These are phyloP conservation scores for Acanthamoeba rhysodes DNA, from an alignment of 208 protist species.

Conservation along the genomic window DNA sequence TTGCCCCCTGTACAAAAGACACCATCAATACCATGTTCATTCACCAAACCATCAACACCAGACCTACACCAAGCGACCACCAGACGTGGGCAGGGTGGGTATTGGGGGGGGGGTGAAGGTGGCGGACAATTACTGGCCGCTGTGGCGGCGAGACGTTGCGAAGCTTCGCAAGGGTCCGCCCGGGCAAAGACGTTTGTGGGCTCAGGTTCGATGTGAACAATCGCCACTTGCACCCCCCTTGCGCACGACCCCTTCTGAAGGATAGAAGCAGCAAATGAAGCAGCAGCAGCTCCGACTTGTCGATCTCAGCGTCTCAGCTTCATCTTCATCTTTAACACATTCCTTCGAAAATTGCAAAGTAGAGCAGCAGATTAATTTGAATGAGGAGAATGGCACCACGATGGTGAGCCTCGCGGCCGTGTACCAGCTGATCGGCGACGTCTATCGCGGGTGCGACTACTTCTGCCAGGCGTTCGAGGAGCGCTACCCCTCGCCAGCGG, in stretches of 20 bases:
- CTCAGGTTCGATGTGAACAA: not conserved
- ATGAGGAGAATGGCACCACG: not conserved
- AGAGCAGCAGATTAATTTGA: not conserved
- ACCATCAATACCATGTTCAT: no score
- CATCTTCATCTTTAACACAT: not conserved
- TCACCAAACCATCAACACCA: no score
- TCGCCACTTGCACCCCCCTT: not conserved
- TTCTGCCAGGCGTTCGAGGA: constrained; percentile 30
- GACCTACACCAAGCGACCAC: no score
- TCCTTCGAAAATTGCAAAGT: not conserved
- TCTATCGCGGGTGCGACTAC: not conserved
- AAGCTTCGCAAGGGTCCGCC: not conserved
- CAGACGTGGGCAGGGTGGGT: no score
- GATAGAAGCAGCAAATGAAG: not conserved
- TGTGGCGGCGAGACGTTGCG: not conserved
- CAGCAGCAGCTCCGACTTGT: not conserved
- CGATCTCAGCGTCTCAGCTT: not conserved
- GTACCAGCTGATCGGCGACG: not conserved
- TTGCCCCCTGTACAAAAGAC: no score
- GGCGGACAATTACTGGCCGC: no score
- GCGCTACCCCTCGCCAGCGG: not conserved
- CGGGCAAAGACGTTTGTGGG: no score
- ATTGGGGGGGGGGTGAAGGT: no score
- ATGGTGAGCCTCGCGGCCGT: not conserved
- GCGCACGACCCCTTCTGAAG: no score